A percentile compares a stretch with the other conserved stretches of the same genome.
Evolutionary conservation across 2,329 filamentous ascomycete species (phyloP).

Genomic region (Samsoniella hepiali): DNA sequence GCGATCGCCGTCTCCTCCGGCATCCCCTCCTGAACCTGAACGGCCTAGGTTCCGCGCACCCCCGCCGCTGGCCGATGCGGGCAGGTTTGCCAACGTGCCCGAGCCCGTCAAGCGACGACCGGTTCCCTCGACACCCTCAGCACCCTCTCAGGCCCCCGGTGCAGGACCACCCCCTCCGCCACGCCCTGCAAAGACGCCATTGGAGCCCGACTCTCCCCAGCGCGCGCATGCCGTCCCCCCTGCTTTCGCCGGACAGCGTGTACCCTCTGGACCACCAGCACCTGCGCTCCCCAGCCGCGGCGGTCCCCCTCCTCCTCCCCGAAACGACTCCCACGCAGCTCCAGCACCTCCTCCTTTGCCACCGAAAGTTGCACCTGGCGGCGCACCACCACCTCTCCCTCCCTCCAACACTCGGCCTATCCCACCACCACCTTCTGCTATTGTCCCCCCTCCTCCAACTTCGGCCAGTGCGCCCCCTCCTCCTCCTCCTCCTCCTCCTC

Average conservation of each 20-base stretch:
- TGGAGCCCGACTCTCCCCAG: conserved; percentile 56
- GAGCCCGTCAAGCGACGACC: conserved; percentile 24
- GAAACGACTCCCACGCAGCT: conserved; percentile 30
- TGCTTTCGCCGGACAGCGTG: conserved; percentile 67
- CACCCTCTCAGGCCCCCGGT: conserved; percentile 26
- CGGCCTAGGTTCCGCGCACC: conserved; percentile 76
- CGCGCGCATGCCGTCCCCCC: conserved; percentile 75
- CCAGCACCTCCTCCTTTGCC: conserved; percentile 43
- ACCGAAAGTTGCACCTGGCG: conserved; percentile 44
- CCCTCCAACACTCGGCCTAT: conserved; percentile 51
- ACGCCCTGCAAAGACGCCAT: conserved; percentile 63
- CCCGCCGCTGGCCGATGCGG: conserved; percentile 84
- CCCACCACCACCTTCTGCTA: conserved; percentile 49
- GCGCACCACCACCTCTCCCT: conserved; percentile 42
- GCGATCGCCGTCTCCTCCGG: conserved; percentile 59
- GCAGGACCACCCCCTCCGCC: conserved; percentile 37
- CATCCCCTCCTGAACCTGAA: conserved; percentile 4
- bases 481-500: conserved; percentile 41
- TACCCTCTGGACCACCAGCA: conserved; percentile 39
- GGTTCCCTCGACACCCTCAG: conserved; percentile 27
- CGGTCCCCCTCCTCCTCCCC: conserved; percentile 66
- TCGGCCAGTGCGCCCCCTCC: conserved; percentile 48
- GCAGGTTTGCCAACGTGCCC: conserved; percentile 69
- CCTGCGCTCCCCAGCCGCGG: conserved; percentile 73
- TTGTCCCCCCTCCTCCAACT: conserved; percentile 36